Percentiles rank a stretch among this genome's conserved stretches.
These are phyloP conservation scores for Graphiopsis chlorocephala DNA, from an alignment of 2,329 filamentous ascomycete species.

Conservation along the genomic window DNA sequence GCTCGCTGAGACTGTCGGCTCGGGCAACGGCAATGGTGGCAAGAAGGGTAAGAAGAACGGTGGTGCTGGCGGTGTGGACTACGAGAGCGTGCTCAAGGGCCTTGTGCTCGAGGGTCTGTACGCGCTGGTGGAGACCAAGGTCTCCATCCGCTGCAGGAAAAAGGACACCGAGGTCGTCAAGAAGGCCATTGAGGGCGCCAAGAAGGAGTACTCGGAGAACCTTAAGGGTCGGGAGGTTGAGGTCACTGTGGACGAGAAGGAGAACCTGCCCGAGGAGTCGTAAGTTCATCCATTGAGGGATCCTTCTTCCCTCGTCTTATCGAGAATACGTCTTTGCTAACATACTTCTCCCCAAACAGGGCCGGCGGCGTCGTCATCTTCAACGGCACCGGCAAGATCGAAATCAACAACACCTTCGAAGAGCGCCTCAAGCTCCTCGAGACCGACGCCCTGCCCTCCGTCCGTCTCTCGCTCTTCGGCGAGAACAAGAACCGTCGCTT, in stretches of 20 bases:
- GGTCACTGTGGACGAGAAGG: constrained; percentile 72
- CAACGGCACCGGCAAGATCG: constrained; percentile 86
- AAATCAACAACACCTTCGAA: constrained; percentile 98
- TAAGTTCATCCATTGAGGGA: constrained; percentile 52
- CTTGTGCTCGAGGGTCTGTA: constrained; percentile 88
- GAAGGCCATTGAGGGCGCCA: constrained; percentile 73
- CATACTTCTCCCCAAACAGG: constrained; percentile 47
- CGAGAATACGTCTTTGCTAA: background rate
- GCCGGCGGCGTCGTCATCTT: constrained; percentile 79
- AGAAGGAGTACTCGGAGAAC: constrained; percentile 79
- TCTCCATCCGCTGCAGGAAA: constrained; percentile 73
- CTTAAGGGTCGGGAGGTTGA: constrained; percentile 63
- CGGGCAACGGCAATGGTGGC: constrained; percentile 24
- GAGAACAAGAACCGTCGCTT: constrained; percentile 95
- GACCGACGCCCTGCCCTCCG: constrained; percentile 76
- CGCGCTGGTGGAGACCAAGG: constrained; percentile 75
- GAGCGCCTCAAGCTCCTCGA: constrained; percentile 83
- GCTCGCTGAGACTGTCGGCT: constrained; percentile 44
- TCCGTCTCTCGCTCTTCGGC: constrained; percentile 85
- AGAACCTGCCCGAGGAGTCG: constrained; percentile 77
- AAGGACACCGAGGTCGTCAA: constrained; percentile 72
- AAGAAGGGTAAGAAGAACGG: constrained; percentile 52
- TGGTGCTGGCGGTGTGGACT: constrained; percentile 62
- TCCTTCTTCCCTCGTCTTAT: background rate
- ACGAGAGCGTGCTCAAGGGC: constrained; percentile 72